Evolutionary conservation across 257 asterid species (phyloP), one percentile per base, ranked within the genome.

Genomic region (Mitragyna speciosa): DNA sequence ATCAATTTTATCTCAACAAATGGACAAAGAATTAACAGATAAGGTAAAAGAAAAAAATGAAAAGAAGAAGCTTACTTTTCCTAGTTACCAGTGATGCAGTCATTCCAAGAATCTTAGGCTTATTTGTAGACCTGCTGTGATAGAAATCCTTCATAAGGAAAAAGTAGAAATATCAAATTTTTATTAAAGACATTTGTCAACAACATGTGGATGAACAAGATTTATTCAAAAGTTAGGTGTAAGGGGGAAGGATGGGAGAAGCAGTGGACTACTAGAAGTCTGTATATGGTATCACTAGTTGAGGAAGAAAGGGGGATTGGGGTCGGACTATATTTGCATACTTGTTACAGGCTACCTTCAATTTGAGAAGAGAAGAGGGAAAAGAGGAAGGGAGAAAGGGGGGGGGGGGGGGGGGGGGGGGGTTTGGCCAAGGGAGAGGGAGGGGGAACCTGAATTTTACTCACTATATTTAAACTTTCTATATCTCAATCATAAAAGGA

Each of bases 41-140:
- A 76, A 39, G 30, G 28, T 33, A 61, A 58, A 56, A 41, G 14
- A 59, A 72, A 16, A 73, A 76, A 65, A 43, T 66, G 45, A 52
- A 19, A 20, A 56, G 67, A 83, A 28, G 65, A 12, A 30, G 65
- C 61, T 82, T 82, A 93, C 98, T 92, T 85, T 91, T 91, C 86
- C 90, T 84, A 75, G 82, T 79, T 78, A 84, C 84, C 1, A 90
- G 91, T n/a, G 95, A 84, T 49, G 96, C 88, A 59, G 94, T 89
- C 96, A 92, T 92, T 67, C 99, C 98, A 75, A 95, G 90, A 73
- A 93, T 83, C 88, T 86, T 95, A 22, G 97, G 96, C 82, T 82
- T 88, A 58, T 70, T 73, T 24, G 75, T 22, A 65, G 87, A 83
- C 36, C 68, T 87, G 65, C n/a, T 59, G 41, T 85, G 92, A 84